Evolutionary conservation across 306 rosid genomes (phyloP).

Genomic region (Rosa multiflora): DNA sequence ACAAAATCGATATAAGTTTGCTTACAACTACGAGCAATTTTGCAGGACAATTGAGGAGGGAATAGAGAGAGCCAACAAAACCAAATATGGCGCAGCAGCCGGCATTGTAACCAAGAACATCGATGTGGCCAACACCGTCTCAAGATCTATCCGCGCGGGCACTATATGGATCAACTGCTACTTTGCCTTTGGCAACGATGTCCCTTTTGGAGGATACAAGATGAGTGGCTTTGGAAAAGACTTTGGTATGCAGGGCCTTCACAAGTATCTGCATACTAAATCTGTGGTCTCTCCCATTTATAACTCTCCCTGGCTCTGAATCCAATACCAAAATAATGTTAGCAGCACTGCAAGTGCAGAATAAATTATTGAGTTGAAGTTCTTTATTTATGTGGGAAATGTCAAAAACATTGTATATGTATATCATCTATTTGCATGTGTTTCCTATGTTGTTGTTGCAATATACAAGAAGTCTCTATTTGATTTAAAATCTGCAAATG

Average conservation of each 20-base stretch:
- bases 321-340: neutral
- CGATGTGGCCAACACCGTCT: conserved; percentile 72
- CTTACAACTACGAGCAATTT: neutral
- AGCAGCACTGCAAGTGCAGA: neutral
- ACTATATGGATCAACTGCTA: conserved; percentile 81
- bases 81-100: conserved; percentile 75
- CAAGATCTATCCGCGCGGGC: conserved; percentile 83
- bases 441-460: neutral
- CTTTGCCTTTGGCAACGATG: conserved; percentile 51
- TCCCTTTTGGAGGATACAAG: conserved; percentile 81
- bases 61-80: conserved; percentile 65
- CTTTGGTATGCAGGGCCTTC: conserved; percentile 51
- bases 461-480: neutral
- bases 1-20: neutral
- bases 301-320: conserved; percentile 87
- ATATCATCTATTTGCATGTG: neutral
- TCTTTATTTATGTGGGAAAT: neutral
- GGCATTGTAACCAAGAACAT: conserved; percentile 72
- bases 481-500: neutral
- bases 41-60: conserved; percentile 76
- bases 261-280: conserved; percentile 71
- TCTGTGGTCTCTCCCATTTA: conserved; percentile 74
- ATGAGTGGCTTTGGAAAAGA: conserved; percentile 92
- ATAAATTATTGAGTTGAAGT: neutral
- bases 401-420: neutral